phyloP scores from a whole-genome alignment of 495 filamentous ascomycete species.

The Talaromyces nanjingensis region DNA sequence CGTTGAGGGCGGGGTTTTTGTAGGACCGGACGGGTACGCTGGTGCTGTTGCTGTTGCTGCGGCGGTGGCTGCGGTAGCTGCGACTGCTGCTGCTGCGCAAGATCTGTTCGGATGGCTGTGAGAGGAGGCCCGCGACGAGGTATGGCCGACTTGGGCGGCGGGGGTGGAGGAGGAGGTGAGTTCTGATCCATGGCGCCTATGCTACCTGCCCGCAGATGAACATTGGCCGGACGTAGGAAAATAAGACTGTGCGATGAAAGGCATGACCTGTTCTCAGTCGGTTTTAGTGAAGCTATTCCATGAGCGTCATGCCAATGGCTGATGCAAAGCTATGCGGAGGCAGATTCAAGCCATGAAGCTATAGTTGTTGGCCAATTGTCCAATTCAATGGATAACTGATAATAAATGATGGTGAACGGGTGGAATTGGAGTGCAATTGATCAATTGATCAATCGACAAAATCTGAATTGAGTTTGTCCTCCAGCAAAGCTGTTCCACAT shows the following conservation, averaged over 20 bases:
- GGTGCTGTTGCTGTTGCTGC: slow-evolving; percentile 1
- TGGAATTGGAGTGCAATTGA: background rate
- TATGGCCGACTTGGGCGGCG: slow-evolving; percentile 9
- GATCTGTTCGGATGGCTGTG: slow-evolving; percentile 4
- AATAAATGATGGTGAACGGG: background rate
- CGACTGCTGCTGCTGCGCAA: slow-evolving; percentile 4
- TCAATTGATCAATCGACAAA: background rate
- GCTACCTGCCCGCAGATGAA: background rate
- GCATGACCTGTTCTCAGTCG: background rate
- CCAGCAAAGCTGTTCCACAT: background rate
- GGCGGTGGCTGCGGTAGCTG: background rate
- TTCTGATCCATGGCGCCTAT: slow-evolving; percentile 8
- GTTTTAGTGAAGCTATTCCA: background rate
- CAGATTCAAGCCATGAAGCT: background rate
- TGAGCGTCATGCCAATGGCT: background rate
- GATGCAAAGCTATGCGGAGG: background rate
- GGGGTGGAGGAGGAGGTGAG: background rate
- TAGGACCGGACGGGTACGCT: background rate
- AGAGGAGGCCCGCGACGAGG: slow-evolving; percentile 9
- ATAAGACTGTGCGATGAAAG: background rate
- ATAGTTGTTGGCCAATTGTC: background rate
- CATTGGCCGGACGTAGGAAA: background rate
- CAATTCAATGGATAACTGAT: background rate
- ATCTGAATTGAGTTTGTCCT: background rate
- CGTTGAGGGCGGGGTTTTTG: slow-evolving; percentile 23